Base-by-base conservation (phyloP, 306 rosid species). In the Boehmeria nivea region DNA sequence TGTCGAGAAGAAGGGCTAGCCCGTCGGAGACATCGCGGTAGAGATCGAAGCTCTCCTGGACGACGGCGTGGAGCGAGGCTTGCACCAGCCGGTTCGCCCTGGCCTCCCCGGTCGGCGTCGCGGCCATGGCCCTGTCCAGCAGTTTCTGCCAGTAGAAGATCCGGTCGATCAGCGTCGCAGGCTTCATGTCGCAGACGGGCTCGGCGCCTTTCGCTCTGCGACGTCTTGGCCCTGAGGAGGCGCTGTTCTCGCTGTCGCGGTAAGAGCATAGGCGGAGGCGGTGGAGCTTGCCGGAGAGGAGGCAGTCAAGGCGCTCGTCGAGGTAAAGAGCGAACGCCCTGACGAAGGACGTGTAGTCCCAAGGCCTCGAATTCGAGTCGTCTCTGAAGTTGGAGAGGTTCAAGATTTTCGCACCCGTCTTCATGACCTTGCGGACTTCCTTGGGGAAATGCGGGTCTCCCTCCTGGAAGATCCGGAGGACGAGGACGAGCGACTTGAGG, bases 391-490 rank as follows among this genome's bases (percentile, higher is more conserved):
- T 71, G 0, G 86, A 74, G n/a, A 90, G 85, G 66, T 90, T 90
- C 28, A 90, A 82, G 11, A 90, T 87, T 37, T 70, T 87, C 0
- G 85, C 74, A 2, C 96, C 95, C 14, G 73, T 73, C 70, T 81
- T 87, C 95, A 80, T 91, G 8, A 75, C 80, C 39, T 71, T 88
- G 34, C 81, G 82, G 33, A 91, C 84, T 61, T 87, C 93, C 6
- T 78, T 59, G 0, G 99, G 99, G 21, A 87, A 91, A 57, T 72
- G 69, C 0, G 85, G 93, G 34, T 87, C 96, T n/a, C 95, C 95
- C 12, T 87, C 85, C 45, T 91, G 95, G 42, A 87, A 87, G 9
- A 85, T 81, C 27, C 83, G 61, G 8, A 91, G 89, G 19, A 91
- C 78, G 43, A 87, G 74, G 70, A 75, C 79, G 16, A 91, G 87